phyloP scores from a whole-genome alignment of 208 protist species.

The Angomonas deanei region DNA sequence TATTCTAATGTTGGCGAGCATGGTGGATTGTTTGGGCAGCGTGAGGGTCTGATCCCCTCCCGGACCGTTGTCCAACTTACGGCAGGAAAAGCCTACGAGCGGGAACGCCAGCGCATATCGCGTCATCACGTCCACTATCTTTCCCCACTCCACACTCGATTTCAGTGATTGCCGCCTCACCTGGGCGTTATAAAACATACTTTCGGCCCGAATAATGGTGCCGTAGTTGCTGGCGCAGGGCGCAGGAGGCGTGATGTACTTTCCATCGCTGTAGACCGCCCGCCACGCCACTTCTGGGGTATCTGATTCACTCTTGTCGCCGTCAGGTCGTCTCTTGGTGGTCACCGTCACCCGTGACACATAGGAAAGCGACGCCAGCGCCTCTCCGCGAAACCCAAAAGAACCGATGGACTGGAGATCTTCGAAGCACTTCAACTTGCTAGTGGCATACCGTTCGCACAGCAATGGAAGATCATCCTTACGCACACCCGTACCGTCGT shows the following conservation, averaged over 20 bases:
- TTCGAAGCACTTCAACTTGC: conserved; percentile 86
- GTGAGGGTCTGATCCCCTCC: conserved; percentile 13
- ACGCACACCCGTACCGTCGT: conserved; percentile 97
- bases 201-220: conserved; percentile 80
- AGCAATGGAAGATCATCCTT: conserved; percentile 94
- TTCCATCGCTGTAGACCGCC: conserved; percentile 82
- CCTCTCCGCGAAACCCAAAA: conserved; percentile 93
- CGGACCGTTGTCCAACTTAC: conserved; percentile 22
- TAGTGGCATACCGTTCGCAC: conserved; percentile 97
- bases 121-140: conserved; percentile 87
- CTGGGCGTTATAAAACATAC: conserved; percentile 88
- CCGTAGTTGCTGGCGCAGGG: conserved; percentile 76
- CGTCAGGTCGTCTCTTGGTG: conserved; percentile 31
- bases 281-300: conserved; percentile 40
- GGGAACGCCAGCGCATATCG: conserved; percentile 86
- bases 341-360: conserved; percentile 71
- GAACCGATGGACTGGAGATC: conserved; percentile 80
- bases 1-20: conserved; percentile 67
- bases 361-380: conserved; percentile 83
- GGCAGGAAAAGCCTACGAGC: conserved; percentile 64
- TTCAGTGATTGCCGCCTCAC: conserved; percentile 75
- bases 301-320: background rate
- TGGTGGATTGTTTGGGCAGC: conserved; percentile 61
- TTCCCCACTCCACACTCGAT: conserved; percentile 89
- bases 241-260: conserved; percentile 83